A percentile compares a stretch with the other conserved stretches of the same genome.
These are phyloP conservation scores for Exophiala oligosperma DNA, from an alignment of 2,329 filamentous ascomycete genomes.

Conservation along the genomic window DNA sequence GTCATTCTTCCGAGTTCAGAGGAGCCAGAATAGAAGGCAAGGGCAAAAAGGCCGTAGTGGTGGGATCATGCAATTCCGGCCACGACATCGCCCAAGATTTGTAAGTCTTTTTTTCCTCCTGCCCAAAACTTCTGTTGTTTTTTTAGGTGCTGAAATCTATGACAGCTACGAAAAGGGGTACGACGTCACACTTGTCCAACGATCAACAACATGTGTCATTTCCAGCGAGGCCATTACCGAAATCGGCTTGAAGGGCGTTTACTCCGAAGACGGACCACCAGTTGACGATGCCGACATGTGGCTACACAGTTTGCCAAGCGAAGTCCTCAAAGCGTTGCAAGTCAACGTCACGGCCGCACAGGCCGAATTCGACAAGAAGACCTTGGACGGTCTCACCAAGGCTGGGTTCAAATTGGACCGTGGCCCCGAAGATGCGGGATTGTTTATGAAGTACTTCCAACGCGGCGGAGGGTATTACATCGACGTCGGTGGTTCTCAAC, in stretches of 20 bases:
- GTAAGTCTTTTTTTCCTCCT: background rate
- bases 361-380: slow-evolving; percentile 17
- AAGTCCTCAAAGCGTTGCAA: slow-evolving; percentile 62
- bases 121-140: too few species aligned
- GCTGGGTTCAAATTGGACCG: slow-evolving; percentile 63
- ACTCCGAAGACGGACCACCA: slow-evolving; percentile 53
- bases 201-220: slow-evolving; percentile 65
- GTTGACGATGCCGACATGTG: slow-evolving; percentile 67
- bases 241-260: slow-evolving; percentile 54
- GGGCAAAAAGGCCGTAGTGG: slow-evolving; percentile 63
- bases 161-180: slow-evolving; percentile 60
- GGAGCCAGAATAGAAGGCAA: slow-evolving; percentile 51
- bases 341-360: slow-evolving; percentile 23
- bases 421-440: slow-evolving; percentile 58
- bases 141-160: too few species aligned
- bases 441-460: slow-evolving; percentile 64
- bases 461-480: slow-evolving; percentile 71
- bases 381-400: slow-evolving; percentile 46
- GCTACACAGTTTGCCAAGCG: slow-evolving; percentile 57
- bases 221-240: slow-evolving; percentile 55
- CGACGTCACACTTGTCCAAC: slow-evolving; percentile 68
- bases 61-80: slow-evolving; percentile 68
- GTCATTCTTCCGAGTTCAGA: slow-evolving; percentile 62
- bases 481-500: slow-evolving; percentile 63
- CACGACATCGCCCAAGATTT: slow-evolving; percentile 63